Evolutionary conservation across 495 filamentous ascomycete genomes (phyloP).

Genomic region (Podospora sp.): DNA sequence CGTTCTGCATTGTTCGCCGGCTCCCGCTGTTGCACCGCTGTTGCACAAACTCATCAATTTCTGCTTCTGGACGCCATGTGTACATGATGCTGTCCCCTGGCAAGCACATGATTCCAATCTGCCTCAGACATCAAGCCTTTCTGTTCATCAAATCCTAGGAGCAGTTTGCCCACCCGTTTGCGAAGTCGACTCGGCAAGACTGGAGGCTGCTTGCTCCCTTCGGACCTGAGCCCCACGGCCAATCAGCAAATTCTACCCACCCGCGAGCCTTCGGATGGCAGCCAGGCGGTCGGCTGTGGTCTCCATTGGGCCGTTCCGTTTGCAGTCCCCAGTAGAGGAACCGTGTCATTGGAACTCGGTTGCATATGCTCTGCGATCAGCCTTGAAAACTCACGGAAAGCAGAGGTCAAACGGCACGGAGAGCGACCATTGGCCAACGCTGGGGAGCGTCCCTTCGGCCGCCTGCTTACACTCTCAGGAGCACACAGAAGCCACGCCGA

Average conservation of each 20-base stretch:
- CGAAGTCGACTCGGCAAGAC: not conserved
- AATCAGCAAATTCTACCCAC: not conserved
- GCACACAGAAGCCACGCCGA: not conserved
- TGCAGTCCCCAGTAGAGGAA: slow-evolving; percentile 25
- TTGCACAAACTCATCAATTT: slow-evolving; percentile 16
- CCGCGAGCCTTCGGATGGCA: slow-evolving; percentile 6
- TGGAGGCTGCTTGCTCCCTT: not conserved
- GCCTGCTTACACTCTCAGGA: slow-evolving; percentile 15
- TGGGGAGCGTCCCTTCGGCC: slow-evolving; percentile 22
- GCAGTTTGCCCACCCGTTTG: not conserved
- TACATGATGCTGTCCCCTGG: not conserved
- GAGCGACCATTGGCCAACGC: slow-evolving; percentile 30
- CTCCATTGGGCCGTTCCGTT: slow-evolving; percentile 23
- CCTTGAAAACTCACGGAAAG: slow-evolving; percentile 32
- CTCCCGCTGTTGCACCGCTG: not conserved
- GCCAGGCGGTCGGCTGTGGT: slow-evolving; percentile 13
- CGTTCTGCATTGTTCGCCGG: slow-evolving; percentile 4
- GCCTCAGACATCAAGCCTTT: not conserved
- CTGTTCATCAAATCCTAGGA: not conserved
- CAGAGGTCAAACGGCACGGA: slow-evolving; percentile 34
- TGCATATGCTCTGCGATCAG: slow-evolving; percentile 12
- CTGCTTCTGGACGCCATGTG: not conserved
- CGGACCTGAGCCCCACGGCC: not conserved
- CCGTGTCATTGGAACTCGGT: slow-evolving; percentile 30
- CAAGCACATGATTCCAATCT: slow-evolving; percentile 2